Percentiles rank a stretch among this genome's conserved stretches.
phyloP scores from a whole-genome alignment of 768 basidiomycete genomes.

The Gloeophyllum trabeum region DNA sequence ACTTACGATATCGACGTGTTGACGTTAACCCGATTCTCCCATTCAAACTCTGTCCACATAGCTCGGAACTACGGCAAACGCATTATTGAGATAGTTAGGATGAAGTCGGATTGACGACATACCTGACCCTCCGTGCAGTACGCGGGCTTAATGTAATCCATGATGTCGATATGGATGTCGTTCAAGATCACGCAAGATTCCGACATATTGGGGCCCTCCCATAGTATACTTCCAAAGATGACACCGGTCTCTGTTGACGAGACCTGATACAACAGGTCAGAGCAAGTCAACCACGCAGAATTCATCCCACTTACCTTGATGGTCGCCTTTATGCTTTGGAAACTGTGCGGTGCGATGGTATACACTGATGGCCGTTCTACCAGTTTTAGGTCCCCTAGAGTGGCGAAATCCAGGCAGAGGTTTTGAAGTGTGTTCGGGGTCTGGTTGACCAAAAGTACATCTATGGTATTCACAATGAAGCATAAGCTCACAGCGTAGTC shows the following conservation, averaged over 20 bases:
- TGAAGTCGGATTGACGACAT: too few relatives aligned
- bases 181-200: constrained; percentile 92
- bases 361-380: constrained; percentile 93
- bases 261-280: constrained; percentile 26
- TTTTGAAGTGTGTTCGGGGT: constrained; percentile 91
- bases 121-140: constrained; percentile 94
- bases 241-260: constrained; percentile 98
- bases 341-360: constrained; percentile 90
- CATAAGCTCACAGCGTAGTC: too few relatives aligned
- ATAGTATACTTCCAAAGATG: constrained; percentile 95
- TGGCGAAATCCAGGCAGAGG: constrained; percentile 94
- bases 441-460: constrained; percentile 95
- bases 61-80: constrained; percentile 64
- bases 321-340: constrained; percentile 97
- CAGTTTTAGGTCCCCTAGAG: constrained; percentile 92
- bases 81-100: too few relatives aligned
- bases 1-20: constrained; percentile 73
- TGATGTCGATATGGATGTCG: constrained; percentile 97
- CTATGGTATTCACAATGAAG: constrained; percentile 25
- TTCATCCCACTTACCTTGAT: constrained; percentile 53
- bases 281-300: not conserved
- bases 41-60: constrained; percentile 99
- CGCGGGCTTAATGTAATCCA: constrained; percentile 96
- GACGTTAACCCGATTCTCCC: constrained; percentile 99
- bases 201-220: constrained; percentile 82